These are phyloP conservation scores for Byssothecium circinans DNA, from an alignment of 2,329 filamentous ascomycete genomes.

Conservation along the genomic window DNA sequence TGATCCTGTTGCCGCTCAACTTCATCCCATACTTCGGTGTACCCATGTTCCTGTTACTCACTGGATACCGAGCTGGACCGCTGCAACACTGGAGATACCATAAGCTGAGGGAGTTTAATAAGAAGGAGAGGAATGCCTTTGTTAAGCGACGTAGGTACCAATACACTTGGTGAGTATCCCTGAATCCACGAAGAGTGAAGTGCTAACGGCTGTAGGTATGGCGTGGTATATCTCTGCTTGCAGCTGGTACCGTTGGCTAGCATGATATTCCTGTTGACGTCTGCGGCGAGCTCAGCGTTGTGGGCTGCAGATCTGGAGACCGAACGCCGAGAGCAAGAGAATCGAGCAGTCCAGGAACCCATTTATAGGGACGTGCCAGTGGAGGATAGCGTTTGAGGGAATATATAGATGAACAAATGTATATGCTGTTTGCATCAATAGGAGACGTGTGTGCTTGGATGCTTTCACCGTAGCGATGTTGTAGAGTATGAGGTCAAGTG, in stretches of 20 bases:
- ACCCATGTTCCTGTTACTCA: constrained; percentile 83
- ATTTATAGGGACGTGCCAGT: constrained; percentile 37
- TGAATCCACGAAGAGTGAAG: constrained; percentile 8
- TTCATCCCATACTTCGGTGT: constrained; percentile 82
- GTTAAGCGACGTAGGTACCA: constrained; percentile 71
- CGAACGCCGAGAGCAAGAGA: constrained; percentile 28
- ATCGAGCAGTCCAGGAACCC: constrained; percentile 16
- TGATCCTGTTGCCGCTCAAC: constrained; percentile 70
- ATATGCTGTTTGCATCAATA: no score
- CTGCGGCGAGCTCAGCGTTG: constrained; percentile 78
- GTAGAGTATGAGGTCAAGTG: no score
- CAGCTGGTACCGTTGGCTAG: constrained; percentile 87
- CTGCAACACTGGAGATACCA: constrained; percentile 92
- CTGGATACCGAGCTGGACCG: constrained; percentile 83
- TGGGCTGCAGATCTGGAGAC: constrained; percentile 80
- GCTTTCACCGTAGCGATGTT: no score
- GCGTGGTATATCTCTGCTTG: constrained; percentile 77
- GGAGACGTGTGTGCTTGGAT: no score
- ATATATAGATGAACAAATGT: neutral
- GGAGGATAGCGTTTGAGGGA: constrained; percentile 18
- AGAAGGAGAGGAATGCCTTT: constrained; percentile 71
- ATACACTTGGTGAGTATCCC: constrained; percentile 69
- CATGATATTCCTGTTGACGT: constrained; percentile 93
- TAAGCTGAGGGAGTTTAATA: constrained; percentile 72
- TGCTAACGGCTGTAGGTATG: constrained; percentile 61